Evolutionary conservation across 192 early-diverging fungal species (phyloP).

Genomic region (Chytriomyces sp.): DNA sequence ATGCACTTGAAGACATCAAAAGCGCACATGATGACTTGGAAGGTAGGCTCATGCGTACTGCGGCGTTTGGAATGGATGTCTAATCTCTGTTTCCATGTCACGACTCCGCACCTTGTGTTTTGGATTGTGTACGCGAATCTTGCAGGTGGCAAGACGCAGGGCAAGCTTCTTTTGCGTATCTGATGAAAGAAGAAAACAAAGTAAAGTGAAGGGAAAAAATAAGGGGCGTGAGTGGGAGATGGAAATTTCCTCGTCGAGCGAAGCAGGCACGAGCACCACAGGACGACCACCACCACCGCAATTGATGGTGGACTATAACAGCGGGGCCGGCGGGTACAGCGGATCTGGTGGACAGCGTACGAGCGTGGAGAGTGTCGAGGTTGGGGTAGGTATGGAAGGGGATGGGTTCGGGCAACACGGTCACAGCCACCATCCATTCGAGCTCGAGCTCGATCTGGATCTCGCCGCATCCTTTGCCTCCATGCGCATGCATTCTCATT

Average conservation of each 20-base stretch:
- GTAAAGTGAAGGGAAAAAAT: too few species aligned
- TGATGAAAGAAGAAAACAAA: too few species aligned
- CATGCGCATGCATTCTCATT: not conserved
- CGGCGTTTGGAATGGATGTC: not conserved
- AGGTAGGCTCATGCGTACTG: slow-evolving; percentile 7
- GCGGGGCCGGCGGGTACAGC: too few species aligned
- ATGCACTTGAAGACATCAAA: slow-evolving; percentile 71
- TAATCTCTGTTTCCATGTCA: not conserved
- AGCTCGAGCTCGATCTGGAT: not conserved
- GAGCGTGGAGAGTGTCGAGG: too few species aligned
- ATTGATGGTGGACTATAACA: too few species aligned
- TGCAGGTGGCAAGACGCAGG: slow-evolving; percentile 34
- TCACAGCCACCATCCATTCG: not conserved
- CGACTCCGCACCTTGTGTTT: not conserved
- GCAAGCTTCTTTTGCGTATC: slow-evolving; percentile 33
- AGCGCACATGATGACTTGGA: slow-evolving; percentile 81
- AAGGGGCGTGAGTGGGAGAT: too few species aligned
- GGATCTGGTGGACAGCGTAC: too few species aligned
- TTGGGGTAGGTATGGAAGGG: too few species aligned
- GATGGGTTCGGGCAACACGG: not conserved
- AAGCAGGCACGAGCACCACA: too few species aligned
- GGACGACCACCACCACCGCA: too few species aligned
- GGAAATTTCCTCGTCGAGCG: too few species aligned
- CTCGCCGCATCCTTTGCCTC: not conserved
- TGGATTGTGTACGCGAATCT: not conserved